These are phyloP conservation scores for Irpex sp. DNA, from an alignment of 1,284 basidiomycete species.

Conservation along the genomic window DNA sequence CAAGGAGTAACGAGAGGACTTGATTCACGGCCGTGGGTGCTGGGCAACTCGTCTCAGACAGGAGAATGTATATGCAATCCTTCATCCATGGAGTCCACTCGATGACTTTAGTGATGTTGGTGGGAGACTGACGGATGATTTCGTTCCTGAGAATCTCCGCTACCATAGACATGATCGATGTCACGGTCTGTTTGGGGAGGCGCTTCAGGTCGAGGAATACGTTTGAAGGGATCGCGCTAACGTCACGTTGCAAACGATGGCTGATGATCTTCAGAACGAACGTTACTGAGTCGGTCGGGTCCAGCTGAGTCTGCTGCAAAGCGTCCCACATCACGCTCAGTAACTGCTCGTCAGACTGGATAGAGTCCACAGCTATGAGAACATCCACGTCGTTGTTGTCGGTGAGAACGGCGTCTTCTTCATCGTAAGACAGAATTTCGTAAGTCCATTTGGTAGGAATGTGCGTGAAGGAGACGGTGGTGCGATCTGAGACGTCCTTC, in stretches of 20 bases:
- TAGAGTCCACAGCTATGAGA: constrained; percentile 8
- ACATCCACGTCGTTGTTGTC: constrained; percentile 3
- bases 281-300: neutral
- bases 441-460: neutral
- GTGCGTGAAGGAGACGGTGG: neutral
- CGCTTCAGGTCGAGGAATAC: neutral
- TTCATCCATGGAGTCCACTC: neutral
- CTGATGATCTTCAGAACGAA: constrained; percentile 2
- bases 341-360: constrained; percentile 11
- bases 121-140: neutral
- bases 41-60: neutral
- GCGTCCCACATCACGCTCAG: neutral
- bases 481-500: neutral
- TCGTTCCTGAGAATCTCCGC: neutral
- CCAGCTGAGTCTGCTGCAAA: neutral
- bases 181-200: neutral
- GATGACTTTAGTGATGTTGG: neutral
- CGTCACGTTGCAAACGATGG: neutral
- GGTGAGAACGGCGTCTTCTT: constrained; percentile 6
- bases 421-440: constrained; percentile 1
- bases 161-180: neutral
- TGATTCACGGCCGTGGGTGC: neutral
- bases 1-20: neutral
- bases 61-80: neutral
- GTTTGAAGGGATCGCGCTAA: neutral